Base-by-base conservation (phyloP, 148 eudicot species). In the Fagopyrum tataricum region DNA sequence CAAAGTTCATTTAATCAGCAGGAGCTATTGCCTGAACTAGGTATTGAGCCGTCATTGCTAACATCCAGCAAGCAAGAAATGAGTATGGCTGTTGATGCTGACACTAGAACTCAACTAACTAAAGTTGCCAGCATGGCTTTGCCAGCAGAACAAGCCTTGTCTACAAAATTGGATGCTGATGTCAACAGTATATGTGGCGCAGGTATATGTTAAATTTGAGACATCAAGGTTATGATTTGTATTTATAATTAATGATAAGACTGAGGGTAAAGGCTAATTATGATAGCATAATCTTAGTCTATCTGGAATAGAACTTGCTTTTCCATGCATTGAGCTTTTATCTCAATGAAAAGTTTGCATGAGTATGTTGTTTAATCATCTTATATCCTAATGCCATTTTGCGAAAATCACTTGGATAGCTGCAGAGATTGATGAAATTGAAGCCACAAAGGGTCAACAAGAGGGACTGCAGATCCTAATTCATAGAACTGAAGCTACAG, bases 201-300 rank as follows among this genome's bases (percentile, higher is more conserved):
- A 76, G 91, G 91, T 87, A 83, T 76, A 18, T 13, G 49, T 14
- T 8, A 17, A 7, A 48, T n/a, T 24, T 39, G 40, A 59, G 31
- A 0, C 24, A 21, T 58, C 39, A 23, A 58, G 23, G 12, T 9
- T 58, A 59, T 59, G 66, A 24, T 59, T 15, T 59, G 4, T 7
- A 59, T 59, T 10, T 23, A 5, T 59, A 9, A 23, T 23, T 23
- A 1, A 59, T 55, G 10, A 10, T 7, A 9, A 15, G 4, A 6
- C 15, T 1, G 37, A 31, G 37, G 37, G 37, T 31, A 31, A 31
- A 31, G 37, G 37, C 37, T 31, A 31, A 31, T 31, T 31, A 31
- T 31, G 37, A 31, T 59, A 1, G 39, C 15, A 6, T 9, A 4
- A 52, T 18, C 21, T 52, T 52, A 52, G 37, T 52, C 13, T 6